These are phyloP conservation scores for Picochlorum costavermella DNA, from an alignment of 139 green algal genomes.

Conservation along the genomic window DNA sequence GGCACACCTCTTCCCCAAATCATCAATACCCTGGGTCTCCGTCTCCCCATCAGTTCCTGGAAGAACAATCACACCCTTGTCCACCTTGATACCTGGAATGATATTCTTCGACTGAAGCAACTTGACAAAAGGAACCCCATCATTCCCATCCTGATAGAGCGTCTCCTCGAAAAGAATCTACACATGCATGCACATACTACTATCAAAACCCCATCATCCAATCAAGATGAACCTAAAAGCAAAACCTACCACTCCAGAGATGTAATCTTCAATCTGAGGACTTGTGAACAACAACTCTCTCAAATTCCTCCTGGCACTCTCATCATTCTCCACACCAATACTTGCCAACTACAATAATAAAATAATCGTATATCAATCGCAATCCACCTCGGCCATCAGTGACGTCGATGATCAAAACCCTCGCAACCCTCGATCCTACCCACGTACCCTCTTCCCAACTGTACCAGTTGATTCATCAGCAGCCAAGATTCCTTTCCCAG, in stretches of 20 bases:
- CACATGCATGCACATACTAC: background rate
- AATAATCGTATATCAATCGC: background rate
- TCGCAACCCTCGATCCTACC: too few relatives aligned
- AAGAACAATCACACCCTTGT: conserved; percentile 55
- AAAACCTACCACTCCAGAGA: conserved; percentile 41
- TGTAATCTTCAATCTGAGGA: conserved; percentile 52
- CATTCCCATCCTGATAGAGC: conserved; percentile 56
- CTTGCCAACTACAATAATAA: conserved; percentile 24
- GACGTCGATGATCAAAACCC: too few relatives aligned
- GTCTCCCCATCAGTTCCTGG: conserved; percentile 46
- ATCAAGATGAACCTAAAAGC: background rate
- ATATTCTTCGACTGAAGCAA: conserved; percentile 48
- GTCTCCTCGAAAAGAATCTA: conserved; percentile 95
- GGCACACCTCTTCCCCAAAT: conserved; percentile 46
- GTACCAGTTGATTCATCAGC: conserved; percentile 63
- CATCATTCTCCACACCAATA: conserved; percentile 47
- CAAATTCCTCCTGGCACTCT: conserved; percentile 36
- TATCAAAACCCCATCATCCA: background rate
- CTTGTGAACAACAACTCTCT: conserved; percentile 52
- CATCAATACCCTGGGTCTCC: conserved; percentile 64
- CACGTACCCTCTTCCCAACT: conserved; percentile 55
- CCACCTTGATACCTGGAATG: conserved; percentile 46
- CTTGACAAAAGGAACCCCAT: conserved; percentile 59
- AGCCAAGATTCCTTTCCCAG: conserved; percentile 62
- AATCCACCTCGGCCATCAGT: background rate